These are phyloP conservation scores for Eustoma russellianum DNA, from an alignment of 257 asterid species.

Conservation along the genomic window DNA sequence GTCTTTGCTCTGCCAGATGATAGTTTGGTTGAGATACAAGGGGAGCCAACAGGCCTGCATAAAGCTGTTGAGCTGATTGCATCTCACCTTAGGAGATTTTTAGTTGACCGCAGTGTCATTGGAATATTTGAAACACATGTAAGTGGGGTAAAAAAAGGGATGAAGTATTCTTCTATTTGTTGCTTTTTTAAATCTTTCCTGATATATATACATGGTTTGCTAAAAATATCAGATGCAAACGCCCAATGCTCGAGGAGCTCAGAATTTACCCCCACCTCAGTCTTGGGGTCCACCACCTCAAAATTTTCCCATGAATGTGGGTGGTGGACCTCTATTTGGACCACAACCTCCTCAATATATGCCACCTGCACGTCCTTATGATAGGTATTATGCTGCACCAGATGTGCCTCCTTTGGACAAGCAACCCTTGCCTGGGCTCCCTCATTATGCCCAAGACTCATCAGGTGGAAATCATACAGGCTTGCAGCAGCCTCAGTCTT, in stretches of 20 bases:
- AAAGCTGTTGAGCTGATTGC: slow-evolving; percentile 81
- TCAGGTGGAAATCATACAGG: slow-evolving; percentile 39
- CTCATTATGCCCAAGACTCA: slow-evolving; percentile 47
- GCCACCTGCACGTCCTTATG: slow-evolving; percentile 60
- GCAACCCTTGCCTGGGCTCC: slow-evolving; percentile 49
- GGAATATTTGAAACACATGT: slow-evolving; percentile 76
- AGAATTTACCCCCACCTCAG: slow-evolving; percentile 48
- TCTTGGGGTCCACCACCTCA: slow-evolving; percentile 64
- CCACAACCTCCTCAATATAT: slow-evolving; percentile 30
- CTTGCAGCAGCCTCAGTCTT: slow-evolving; percentile 52
- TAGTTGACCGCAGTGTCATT: slow-evolving; percentile 81
- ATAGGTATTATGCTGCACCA: slow-evolving; percentile 42
- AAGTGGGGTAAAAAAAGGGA: slow-evolving; percentile 14
- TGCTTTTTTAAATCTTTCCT: slow-evolving; percentile 5
- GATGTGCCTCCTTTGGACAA: slow-evolving; percentile 47
- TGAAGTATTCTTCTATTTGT: not conserved
- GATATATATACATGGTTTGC: slow-evolving; percentile 4
- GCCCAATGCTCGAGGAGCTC: slow-evolving; percentile 53
- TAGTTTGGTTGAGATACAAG: slow-evolving; percentile 88
- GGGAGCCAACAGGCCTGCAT: slow-evolving; percentile 63
- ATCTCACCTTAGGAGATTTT: slow-evolving; percentile 68
- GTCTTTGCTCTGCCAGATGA: slow-evolving; percentile 73
- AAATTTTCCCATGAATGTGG: slow-evolving; percentile 39
- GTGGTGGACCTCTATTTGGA: slow-evolving; percentile 12
- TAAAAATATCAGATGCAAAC: slow-evolving; percentile 47